Evolutionary conservation across 2,329 filamentous ascomycete genomes (phyloP), one percentile per base, ranked within the genome.

Genomic region (Trichoderma atroviride): DNA sequence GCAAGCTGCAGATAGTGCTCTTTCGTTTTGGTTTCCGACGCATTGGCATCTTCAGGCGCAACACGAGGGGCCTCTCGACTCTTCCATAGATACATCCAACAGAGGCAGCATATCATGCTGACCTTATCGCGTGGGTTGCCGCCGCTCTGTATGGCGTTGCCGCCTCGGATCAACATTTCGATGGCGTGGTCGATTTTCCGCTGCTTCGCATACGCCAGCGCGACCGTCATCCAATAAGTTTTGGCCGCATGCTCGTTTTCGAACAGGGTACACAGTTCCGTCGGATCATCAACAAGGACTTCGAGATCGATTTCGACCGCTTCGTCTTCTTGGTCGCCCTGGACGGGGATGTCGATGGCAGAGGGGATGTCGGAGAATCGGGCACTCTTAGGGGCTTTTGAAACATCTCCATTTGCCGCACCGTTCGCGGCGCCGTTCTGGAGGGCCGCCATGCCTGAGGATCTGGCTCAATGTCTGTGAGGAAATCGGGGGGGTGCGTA

Each of bases 201-300:
- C 82, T 97, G 93, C 83, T 98, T 99, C 52, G 96, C 95, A 78
- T 99, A 99, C 59, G 95, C 95, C 70, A 98, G 86, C 53, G 96
- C 92, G 73, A 98, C 96, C n/a, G 93, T 95, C 85, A 99, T 95
- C 96, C 96, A 99, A 74, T 96, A 96, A 64, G 91, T 93, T 76
- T 95, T 94, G 47, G 93, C 91, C 19, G 94, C 94, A 76, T 91
- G 90, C 80, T 99, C 96, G 77, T 96, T 97, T 82, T 99, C 95
- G 72, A 99, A 89, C 62, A 99, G 87, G 35, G 93, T 96, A 80
- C 96, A 99, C 5, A 99, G 87, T 82, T 99, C 96, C 58, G 92
- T 97, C 24, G 93, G 93, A 78, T 98, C 96, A 79, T 98, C 96
- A 71, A 94, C 88, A 50, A 97, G 89, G 73, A 95, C 93, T 78